Conservation (phyloP, 192 early-diverging fungal species). For the Coemansia sp. region DNA sequence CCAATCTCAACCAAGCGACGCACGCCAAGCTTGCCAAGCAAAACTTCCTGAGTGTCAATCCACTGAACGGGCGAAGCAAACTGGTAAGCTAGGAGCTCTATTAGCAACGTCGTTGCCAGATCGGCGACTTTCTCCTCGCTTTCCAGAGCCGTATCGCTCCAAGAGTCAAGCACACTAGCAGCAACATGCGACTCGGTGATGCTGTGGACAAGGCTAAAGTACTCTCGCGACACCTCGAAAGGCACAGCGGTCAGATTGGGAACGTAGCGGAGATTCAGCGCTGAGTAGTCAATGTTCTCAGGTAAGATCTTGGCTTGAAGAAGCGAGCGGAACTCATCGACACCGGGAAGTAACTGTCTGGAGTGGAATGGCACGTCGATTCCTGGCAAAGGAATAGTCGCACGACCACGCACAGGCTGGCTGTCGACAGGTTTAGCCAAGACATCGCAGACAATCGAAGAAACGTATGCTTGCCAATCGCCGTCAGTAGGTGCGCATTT, state of each 20-base stretch:
- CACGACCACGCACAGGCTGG: conserved; percentile 74
- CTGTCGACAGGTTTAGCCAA: conserved; percentile 64
- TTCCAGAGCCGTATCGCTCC: too few species aligned
- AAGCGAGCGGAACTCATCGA: conserved; percentile 88
- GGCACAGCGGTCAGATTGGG: conserved; percentile 93
- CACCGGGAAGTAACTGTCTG: conserved; percentile 79
- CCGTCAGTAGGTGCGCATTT: conserved; percentile 67
- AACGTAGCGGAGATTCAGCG: conserved; percentile 80
- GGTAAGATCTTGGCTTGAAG: conserved; percentile 78
- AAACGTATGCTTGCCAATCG: conserved; percentile 83
- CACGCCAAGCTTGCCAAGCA: conserved; percentile 75
- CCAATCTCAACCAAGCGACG: conserved; percentile 88
- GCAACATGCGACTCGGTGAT: too few species aligned
- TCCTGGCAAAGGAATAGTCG: conserved; percentile 88
- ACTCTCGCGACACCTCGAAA: too few species aligned
- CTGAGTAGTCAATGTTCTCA: conserved; percentile 67
- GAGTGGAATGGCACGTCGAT: conserved; percentile 96
- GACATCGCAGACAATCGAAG: too few species aligned
- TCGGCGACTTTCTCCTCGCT: too few species aligned
- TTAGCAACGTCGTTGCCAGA: conserved; percentile 79
- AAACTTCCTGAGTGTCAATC: conserved; percentile 91
- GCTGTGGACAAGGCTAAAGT: too few species aligned
- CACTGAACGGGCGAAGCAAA: conserved; percentile 92
- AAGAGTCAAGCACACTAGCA: too few species aligned
- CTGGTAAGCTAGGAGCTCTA: conserved; percentile 91